phyloP scores from a whole-genome alignment of 371 early-diverging fungal genomes.

The Mucor piriformis region DNA sequence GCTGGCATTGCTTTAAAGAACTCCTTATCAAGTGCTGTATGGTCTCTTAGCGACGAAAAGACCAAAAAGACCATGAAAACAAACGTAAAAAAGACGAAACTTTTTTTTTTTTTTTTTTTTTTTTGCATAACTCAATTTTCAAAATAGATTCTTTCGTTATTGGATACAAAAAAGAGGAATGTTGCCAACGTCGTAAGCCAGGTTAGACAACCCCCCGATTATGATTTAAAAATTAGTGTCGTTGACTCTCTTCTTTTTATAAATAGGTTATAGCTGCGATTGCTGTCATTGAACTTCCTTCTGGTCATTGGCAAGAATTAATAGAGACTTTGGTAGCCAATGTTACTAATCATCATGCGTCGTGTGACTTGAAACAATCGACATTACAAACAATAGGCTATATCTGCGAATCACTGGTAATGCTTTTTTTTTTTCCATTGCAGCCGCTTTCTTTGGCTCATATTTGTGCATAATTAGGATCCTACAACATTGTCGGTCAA shows the following conservation, averaged over 20 bases:
- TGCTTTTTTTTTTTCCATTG: no score
- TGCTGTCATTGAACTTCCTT: background rate
- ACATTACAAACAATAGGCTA: slow-evolving; percentile 8
- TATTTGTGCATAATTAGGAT: background rate
- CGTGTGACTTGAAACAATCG: background rate
- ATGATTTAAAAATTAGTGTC: no score
- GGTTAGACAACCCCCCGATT: background rate
- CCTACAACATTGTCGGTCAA: background rate
- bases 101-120: background rate
- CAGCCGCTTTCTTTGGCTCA: no score
- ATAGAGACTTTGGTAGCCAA: background rate
- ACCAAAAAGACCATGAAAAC: background rate
- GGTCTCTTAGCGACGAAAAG: background rate
- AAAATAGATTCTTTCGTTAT: background rate
- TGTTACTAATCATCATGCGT: background rate
- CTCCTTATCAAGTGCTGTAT: background rate
- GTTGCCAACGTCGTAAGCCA: slow-evolving; percentile 7
- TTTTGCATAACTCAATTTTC: background rate
- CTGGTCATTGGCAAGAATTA: background rate
- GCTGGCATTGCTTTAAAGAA: slow-evolving; percentile 6
- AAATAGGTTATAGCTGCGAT: background rate
- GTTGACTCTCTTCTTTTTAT: no score
- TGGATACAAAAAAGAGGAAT: background rate
- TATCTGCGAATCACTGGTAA: slow-evolving; percentile 11
- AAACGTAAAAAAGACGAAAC: background rate